Evolutionary conservation across 2,329 filamentous ascomycete species (phyloP).

Genomic region (Eutypa lata): DNA sequence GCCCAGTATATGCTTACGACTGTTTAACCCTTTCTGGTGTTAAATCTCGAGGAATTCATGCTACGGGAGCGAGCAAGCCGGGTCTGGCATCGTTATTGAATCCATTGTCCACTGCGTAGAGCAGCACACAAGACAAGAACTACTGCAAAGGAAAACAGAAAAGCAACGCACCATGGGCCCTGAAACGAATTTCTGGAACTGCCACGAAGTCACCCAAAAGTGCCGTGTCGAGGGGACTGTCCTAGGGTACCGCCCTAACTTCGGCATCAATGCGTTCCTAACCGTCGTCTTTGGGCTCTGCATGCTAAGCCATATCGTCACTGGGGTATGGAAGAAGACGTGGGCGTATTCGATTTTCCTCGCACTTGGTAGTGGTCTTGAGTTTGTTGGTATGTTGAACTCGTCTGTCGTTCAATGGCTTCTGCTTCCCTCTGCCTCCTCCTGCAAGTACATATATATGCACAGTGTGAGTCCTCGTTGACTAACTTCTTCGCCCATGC

Average conservation of each 20-base stretch:
- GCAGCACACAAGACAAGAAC: not conserved
- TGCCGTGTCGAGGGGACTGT: constrained; percentile 54
- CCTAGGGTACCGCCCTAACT: constrained; percentile 54
- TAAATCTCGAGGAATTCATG: too few species aligned
- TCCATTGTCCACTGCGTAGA: not conserved
- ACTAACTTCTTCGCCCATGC: not conserved
- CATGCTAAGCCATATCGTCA: constrained; percentile 36
- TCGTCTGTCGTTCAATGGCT: not conserved
- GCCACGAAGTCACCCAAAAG: constrained; percentile 34
- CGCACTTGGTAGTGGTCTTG: constrained; percentile 46
- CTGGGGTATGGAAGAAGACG: constrained; percentile 49
- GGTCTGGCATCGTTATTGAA: too few species aligned
- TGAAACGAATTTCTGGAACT: constrained; percentile 19
- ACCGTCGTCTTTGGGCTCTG: constrained; percentile 45
- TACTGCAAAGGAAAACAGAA: not conserved
- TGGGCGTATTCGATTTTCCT: constrained; percentile 53
- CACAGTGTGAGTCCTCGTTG: not conserved
- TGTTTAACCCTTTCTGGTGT: too few species aligned
- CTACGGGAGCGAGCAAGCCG: too few species aligned
- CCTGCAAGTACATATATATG: too few species aligned
- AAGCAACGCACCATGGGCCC: not conserved
- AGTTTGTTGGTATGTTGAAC: constrained; percentile 42
- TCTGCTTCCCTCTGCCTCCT: not conserved
- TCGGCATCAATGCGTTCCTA: constrained; percentile 55
- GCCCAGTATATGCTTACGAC: too few species aligned